Percentiles rank a stretch among this genome's conserved stretches.
phyloP scores from a whole-genome alignment of 2,329 filamentous ascomycete genomes.

The Emergomyces orientalis region DNA sequence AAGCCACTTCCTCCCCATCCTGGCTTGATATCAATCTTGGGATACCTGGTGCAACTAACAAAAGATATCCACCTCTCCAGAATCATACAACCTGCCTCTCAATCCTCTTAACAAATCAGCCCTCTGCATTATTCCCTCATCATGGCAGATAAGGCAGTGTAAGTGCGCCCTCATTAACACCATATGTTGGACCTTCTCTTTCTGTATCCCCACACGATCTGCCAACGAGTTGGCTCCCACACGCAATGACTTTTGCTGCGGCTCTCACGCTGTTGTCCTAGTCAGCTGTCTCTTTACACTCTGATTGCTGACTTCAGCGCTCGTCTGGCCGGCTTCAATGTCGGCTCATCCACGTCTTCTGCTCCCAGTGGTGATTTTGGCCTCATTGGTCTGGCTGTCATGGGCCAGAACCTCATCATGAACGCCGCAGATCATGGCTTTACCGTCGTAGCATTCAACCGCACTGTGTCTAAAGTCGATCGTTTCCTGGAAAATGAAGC shows the following conservation, averaged over 20 bases:
- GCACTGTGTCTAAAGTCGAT: conserved; percentile 97
- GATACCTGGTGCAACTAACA: background rate
- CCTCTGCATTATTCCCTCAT: conserved; percentile 19
- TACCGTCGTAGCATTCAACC: conserved; percentile 97
- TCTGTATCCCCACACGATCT: background rate
- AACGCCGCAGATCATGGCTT: conserved; percentile 88
- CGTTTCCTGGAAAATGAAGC: conserved; percentile 83
- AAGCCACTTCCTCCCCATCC: background rate
- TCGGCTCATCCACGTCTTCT: conserved; percentile 52
- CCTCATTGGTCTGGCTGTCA: conserved; percentile 87
- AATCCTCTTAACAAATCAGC: background rate
- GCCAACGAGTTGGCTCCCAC: background rate
- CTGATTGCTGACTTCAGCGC: conserved; percentile 14
- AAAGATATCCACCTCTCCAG: conserved; percentile 7
- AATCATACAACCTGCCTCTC: conserved; percentile 1
- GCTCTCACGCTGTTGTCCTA: background rate
- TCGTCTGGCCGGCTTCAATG: conserved; percentile 63
- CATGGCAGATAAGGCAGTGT: conserved; percentile 40
- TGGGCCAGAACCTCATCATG: conserved; percentile 80
- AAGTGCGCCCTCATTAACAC: conserved; percentile 22
- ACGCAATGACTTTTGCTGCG: too few species aligned
- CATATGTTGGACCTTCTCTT: too few species aligned
- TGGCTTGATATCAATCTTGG: background rate
- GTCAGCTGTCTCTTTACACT: background rate
- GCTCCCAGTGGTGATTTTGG: conserved; percentile 69